Evolutionary conservation across 2,329 filamentous ascomycete genomes (phyloP), one percentile per base, ranked within the genome.

Genomic region (Rugonectria rugulosa): DNA sequence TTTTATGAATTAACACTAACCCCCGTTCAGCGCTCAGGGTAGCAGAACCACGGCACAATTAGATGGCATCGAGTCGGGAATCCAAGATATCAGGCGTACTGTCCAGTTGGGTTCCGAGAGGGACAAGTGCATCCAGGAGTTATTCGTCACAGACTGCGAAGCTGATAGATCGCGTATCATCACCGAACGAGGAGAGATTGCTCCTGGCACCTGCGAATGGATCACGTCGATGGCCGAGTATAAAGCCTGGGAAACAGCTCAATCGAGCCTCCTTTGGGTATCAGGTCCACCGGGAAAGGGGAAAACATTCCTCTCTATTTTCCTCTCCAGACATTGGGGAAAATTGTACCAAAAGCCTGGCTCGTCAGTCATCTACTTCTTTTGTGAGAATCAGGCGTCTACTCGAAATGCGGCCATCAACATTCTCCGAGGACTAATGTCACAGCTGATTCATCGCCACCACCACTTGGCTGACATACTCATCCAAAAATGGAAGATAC

Each of bases 321-420:
- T 49, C 31, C 45, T 61, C 3, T 50, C 56, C 15, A 46, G 49
- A n/a, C n/a, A n/a, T n/a, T n/a, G n/a, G n/a, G n/a, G n/a, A n/a
- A n/a, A n/a, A n/a, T n/a, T n/a, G n/a, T n/a, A n/a, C n/a, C n/a
- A n/a, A n/a, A n/a, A n/a, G n/a, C n/a, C n/a, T n/a, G n/a, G n/a
- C n/a, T n/a, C n/a, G n/a, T n/a, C n/a, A n/a, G n/a, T n/a, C 7
- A 21, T 61, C 7, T 61, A 47, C 8, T 61, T 61, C 48, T 59
- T 61, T 23, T 61, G 59, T n/a, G 56, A 61, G 12, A 48, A 59
- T 34, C 59, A 56, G 12, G 20, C 36, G 2, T 21, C 24, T 5
- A 36, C 43, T 32, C 44, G 59, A 37, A 59, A 59, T 26, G 48
- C 56, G 4, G 48, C 56, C 2, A 44, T 48, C 23, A 61, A 53